Percentiles rank a stretch among this genome's conserved stretches.
Evolutionary conservation across 768 basidiomycete genomes (phyloP).

Genomic region (Cystoderma amianthinum): DNA sequence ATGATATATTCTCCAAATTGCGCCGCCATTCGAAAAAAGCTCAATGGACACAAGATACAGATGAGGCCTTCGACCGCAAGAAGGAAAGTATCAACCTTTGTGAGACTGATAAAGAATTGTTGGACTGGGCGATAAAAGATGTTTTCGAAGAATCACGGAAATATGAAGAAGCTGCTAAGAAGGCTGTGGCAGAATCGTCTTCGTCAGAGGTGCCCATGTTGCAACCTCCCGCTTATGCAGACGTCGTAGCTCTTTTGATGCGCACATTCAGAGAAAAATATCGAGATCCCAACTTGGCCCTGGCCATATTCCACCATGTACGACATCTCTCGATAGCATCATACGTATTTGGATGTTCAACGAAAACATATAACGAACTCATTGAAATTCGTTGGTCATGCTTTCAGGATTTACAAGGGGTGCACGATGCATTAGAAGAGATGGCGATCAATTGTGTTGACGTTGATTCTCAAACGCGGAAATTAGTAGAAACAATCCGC

Average conservation of each 20-base stretch:
- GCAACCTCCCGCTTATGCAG: conserved; percentile 65
- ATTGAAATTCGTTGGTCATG: conserved; percentile 79
- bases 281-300: conserved; percentile 70
- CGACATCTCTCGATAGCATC: conserved; percentile 67
- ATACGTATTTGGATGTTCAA: conserved; percentile 87
- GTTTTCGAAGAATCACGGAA: conserved; percentile 57
- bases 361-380: conserved; percentile 83
- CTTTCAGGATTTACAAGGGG: conserved; percentile 77
- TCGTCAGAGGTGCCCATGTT: conserved; percentile 27
- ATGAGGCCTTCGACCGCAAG: conserved; percentile 57
- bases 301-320: conserved; percentile 79
- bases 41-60: conserved; percentile 43
- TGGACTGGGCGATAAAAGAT: conserved; percentile 65
- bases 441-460: conserved; percentile 78
- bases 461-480: conserved; percentile 52
- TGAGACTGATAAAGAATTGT: conserved; percentile 58
- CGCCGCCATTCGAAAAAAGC: conserved; percentile 41
- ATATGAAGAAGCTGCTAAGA: conserved; percentile 40
- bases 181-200: conserved; percentile 22
- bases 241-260: conserved; percentile 74
- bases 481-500: conserved; percentile 55
- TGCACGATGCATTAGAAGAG: conserved; percentile 67
- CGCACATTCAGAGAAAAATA: conserved; percentile 72
- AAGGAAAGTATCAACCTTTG: conserved; percentile 72
- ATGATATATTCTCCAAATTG: conserved; percentile 50